These are phyloP conservation scores for Hypsizygus ulmarius DNA, from an alignment of 1,284 basidiomycete species.

Conservation along the genomic window DNA sequence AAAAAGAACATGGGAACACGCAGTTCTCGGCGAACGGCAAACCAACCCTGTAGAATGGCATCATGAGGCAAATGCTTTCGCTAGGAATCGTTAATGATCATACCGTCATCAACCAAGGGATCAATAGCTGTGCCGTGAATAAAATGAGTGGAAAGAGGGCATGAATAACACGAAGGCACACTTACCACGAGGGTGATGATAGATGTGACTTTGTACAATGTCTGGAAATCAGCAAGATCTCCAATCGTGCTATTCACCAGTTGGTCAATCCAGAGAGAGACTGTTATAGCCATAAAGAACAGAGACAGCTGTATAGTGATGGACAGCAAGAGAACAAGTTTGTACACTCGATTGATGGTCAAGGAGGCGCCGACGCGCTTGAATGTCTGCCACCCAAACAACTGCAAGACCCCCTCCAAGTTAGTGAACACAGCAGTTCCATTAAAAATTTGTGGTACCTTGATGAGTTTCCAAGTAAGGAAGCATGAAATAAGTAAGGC, in stretches of 20 bases:
- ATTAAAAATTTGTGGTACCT: constrained; percentile 40
- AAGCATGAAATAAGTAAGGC: constrained; percentile 59
- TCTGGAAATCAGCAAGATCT: constrained; percentile 42
- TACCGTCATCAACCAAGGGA: constrained; percentile 67
- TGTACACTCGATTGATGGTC: constrained; percentile 71
- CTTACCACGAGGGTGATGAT: constrained; percentile 59
- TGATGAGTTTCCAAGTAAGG: constrained; percentile 72
- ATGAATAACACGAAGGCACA: constrained; percentile 9
- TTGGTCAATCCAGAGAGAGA: constrained; percentile 75
- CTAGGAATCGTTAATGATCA: constrained; percentile 18
- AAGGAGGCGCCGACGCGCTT: constrained; percentile 78
- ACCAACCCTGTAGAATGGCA: constrained; percentile 57
- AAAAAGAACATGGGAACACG: constrained; percentile 60
- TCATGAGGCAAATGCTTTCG: constrained; percentile 10
- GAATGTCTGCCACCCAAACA: constrained; percentile 82
- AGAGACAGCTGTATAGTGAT: constrained; percentile 71
- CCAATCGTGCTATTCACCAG: constrained; percentile 64
- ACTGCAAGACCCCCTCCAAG: constrained; percentile 35
- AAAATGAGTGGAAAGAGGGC: constrained; percentile 9
- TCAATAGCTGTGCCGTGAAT: constrained; percentile 45
- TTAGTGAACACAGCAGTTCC: not conserved
- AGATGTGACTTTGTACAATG: constrained; percentile 54
- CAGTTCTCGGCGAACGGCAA: constrained; percentile 65
- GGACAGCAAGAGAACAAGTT: constrained; percentile 65
- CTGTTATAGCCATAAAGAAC: constrained; percentile 71